These are phyloP conservation scores for Albifimbria verrucaria DNA, from an alignment of 2,329 filamentous ascomycete species.

Conservation along the genomic window DNA sequence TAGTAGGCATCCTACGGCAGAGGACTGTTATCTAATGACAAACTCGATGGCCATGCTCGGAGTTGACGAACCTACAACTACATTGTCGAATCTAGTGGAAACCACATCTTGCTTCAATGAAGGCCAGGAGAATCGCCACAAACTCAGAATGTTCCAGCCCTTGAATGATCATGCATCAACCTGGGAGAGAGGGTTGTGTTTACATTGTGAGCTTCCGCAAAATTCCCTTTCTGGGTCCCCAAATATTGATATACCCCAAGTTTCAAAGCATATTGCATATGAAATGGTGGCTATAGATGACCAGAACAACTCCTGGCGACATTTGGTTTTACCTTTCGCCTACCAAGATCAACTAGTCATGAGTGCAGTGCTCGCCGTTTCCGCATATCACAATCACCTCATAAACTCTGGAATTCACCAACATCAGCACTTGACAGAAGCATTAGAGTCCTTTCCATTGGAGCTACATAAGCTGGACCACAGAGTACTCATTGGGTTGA, in stretches of 20 bases:
- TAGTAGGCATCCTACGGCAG: too few species aligned
- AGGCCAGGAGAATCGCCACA: too few species aligned
- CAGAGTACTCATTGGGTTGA: constrained; percentile 11
- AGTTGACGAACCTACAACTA: too few species aligned
- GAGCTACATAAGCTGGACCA: constrained; percentile 8
- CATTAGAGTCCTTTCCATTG: background rate
- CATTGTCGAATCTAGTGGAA: too few species aligned
- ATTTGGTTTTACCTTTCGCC: constrained; percentile 15
- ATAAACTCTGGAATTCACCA: background rate
- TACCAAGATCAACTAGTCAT: constrained; percentile 17
- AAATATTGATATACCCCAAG: too few species aligned
- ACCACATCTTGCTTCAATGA: too few species aligned
- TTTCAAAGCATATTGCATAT: constrained; percentile 17
- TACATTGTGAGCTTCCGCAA: constrained; percentile 15
- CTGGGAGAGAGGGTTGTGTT: too few species aligned
- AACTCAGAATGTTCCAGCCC: too few species aligned
- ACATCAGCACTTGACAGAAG: background rate
- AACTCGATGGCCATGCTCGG: too few species aligned
- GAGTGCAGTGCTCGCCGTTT: constrained; percentile 20
- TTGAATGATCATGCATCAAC: too few species aligned
- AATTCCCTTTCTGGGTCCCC: too few species aligned
- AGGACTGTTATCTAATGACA: too few species aligned
- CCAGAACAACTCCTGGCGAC: constrained; percentile 15
- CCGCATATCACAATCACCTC: constrained; percentile 22
- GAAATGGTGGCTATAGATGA: constrained; percentile 19